Base-by-base conservation (phyloP, 2,329 filamentous ascomycete species). In the Ascosphaera apis region DNA sequence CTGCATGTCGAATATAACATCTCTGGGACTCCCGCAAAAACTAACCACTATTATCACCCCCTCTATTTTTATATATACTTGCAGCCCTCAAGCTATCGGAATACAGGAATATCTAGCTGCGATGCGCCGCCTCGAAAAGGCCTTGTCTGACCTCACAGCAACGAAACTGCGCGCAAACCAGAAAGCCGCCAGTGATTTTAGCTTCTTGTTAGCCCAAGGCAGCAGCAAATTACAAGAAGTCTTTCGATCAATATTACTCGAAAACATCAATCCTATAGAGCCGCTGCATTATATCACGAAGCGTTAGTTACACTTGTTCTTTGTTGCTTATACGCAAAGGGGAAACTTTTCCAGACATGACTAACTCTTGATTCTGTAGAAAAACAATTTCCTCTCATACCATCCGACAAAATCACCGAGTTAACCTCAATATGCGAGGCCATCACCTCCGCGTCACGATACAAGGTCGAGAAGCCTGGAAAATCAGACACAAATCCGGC, bases 101-200 rank as follows among this genome's bases (percentile, higher is more conserved):
- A 61, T 98, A 38, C 67, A 72, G 27, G 79, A 80, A 46, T 98
- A 92, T 55, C 69, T 98, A 35, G 74, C 73, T 33, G 92, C 86
- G 4, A 71, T 95, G 45, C 88, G 91, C 57, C 76, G 88, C 31
- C 70, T 92, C 21, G 83, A 77, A 47, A 78, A 78, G 52, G 79
- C 84, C n/a, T 65, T 93, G 37, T 58, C 64, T 40, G 80, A 91
- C 42, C 76, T 98, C 59, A 79, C 78, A 51, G 67, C 78, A 2
- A 86, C 86, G n/a, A 93, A 93, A 45, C 61, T 98, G 36, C 74
- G 81, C 38, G 79, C 84, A 7, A 95, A 93, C 40, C 84, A 95
- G 52, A 76, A 84, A 53, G 83, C 83, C 2, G 79, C 88, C 38
- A 61, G 71, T 32, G 83, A 93, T 41, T 68, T 92, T 37, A 76